Conservation (phyloP, 352 stramenopile species). For the Hyaloperonospora brassicae region DNA sequence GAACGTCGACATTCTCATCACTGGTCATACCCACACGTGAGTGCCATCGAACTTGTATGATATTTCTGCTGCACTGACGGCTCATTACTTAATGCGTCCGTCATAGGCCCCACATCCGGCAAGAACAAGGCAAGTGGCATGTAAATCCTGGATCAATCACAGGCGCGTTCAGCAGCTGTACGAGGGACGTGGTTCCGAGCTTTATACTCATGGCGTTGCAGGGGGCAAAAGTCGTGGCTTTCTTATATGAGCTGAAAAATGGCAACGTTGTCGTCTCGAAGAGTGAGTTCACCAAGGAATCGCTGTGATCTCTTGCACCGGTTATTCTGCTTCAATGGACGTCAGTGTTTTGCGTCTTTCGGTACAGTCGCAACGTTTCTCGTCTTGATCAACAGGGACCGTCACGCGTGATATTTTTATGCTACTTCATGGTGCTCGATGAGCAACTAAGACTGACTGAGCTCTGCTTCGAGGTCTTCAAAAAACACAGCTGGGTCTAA, state of each 20-base stretch:
- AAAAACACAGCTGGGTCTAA: slow-evolving; percentile 63
- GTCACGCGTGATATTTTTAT: slow-evolving; percentile 21
- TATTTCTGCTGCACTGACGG: not conserved
- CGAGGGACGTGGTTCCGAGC: slow-evolving; percentile 83
- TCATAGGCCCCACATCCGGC: slow-evolving; percentile 79
- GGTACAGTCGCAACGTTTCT: slow-evolving; percentile 20
- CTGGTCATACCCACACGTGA: slow-evolving; percentile 91
- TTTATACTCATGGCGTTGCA: slow-evolving; percentile 99
- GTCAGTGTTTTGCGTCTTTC: slow-evolving; percentile 6
- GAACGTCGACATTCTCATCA: slow-evolving; percentile 96
- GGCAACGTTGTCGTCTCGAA: slow-evolving; percentile 85
- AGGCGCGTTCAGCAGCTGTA: slow-evolving; percentile 86
- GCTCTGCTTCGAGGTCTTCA: slow-evolving; percentile 58
- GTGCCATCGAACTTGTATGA: slow-evolving; percentile 5
- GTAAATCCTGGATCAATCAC: slow-evolving; percentile 97
- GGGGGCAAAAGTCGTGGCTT: slow-evolving; percentile 92
- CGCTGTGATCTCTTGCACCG: slow-evolving; percentile 14
- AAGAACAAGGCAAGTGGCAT: slow-evolving; percentile 93
- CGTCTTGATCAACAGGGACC: slow-evolving; percentile 11
- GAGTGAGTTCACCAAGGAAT: slow-evolving; percentile 79
- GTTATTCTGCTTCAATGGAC: slow-evolving; percentile 6
- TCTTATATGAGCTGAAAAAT: slow-evolving; percentile 91
- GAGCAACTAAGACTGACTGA: slow-evolving; percentile 29
- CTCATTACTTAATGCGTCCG: not conserved
- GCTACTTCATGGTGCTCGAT: slow-evolving; percentile 16